These are phyloP conservation scores for Kingdonia uniflora DNA, from an alignment of 164 flowering plant species.

Conservation along the genomic window DNA sequence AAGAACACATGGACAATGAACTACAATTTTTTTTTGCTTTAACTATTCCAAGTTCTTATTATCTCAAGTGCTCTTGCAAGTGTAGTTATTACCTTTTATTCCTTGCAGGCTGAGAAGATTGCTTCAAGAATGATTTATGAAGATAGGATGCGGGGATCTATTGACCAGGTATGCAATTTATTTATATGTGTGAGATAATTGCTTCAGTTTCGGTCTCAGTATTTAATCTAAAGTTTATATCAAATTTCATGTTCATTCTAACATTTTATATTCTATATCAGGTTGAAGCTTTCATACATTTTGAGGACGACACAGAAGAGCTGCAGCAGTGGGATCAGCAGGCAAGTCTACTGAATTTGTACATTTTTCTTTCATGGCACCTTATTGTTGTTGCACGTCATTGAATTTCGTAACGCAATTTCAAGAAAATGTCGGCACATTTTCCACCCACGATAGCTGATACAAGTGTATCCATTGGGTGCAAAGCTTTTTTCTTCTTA, in stretches of 20 bases:
- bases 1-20: too few relatives aligned
- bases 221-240: too few relatives aligned
- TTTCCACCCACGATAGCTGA: too few relatives aligned
- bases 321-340: constrained; percentile 98
- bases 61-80: not conserved
- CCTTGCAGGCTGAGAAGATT: constrained; percentile 90
- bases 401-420: not conserved
- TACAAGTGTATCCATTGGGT: too few relatives aligned
- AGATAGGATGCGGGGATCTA: constrained; percentile 98
- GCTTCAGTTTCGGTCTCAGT: too few relatives aligned
- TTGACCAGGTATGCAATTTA: constrained; percentile 72
- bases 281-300: constrained; percentile 97
- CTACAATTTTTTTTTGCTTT: too few relatives aligned
- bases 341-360: constrained; percentile 24
- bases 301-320: constrained; percentile 97
- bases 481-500: too few relatives aligned
- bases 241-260: too few relatives aligned
- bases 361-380: not conserved
- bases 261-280: constrained; percentile 12
- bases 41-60: not conserved
- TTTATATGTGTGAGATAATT: too few relatives aligned
- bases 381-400: not conserved
- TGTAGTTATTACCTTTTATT: not conserved
- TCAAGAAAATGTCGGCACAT: too few relatives aligned
- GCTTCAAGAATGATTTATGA: constrained; percentile 94